A percentile compares a stretch with the other conserved stretches of the same genome.
These are phyloP conservation scores for Nakaseomyces uthaithaninus DNA, from an alignment of 1,139 yeast genomes.

Conservation along the genomic window DNA sequence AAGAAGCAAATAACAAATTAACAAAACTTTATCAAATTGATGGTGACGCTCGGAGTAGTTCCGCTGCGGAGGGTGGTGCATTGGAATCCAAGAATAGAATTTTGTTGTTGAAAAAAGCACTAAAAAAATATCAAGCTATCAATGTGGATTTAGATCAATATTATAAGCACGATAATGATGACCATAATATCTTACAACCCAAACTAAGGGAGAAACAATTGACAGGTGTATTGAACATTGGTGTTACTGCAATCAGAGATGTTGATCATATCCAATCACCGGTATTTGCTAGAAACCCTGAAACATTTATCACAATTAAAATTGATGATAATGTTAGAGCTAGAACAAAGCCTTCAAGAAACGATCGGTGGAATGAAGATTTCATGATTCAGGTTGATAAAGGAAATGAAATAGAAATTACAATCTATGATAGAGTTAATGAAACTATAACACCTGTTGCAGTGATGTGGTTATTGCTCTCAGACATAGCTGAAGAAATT, in stretches of 20 bases:
- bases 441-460: constrained; percentile 78
- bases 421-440: constrained; percentile 74
- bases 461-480: constrained; percentile 77
- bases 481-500: constrained; percentile 88
- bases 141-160: constrained; percentile 46
- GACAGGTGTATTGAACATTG: constrained; percentile 67
- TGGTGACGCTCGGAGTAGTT: constrained; percentile 78
- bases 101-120: constrained; percentile 70
- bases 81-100: constrained; percentile 80
- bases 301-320: constrained; percentile 66
- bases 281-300: constrained; percentile 67
- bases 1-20: constrained; percentile 85
- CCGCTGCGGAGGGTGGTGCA: constrained; percentile 84
- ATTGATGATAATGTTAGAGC: constrained; percentile 82
- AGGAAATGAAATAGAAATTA: constrained; percentile 83
- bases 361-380: constrained; percentile 79
- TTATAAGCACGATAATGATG: constrained; percentile 43
- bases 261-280: constrained; percentile 90
- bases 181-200: constrained; percentile 48
- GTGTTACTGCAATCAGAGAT: constrained; percentile 70
- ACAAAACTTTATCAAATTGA: constrained; percentile 79
- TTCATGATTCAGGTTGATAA: constrained; percentile 75
- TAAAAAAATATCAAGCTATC: constrained; percentile 83
- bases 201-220: constrained; percentile 74
- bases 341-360: constrained; percentile 64